These are phyloP conservation scores for Smallanthus sonchifolius DNA, from an alignment of 129 eudicot species.

Conservation along the genomic window DNA sequence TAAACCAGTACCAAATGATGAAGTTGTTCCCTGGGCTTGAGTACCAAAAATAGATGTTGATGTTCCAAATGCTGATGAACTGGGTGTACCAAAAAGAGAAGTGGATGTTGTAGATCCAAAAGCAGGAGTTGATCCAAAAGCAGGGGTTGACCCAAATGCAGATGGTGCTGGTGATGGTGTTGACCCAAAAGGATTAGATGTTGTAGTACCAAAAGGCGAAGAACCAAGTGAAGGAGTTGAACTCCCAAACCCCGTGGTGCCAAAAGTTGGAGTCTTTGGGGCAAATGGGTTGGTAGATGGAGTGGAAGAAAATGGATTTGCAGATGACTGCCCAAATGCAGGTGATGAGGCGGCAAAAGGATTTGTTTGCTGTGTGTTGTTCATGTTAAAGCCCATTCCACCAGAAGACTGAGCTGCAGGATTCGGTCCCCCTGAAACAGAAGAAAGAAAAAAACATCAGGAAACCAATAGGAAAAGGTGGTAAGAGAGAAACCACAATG, in stretches of 20 bases:
- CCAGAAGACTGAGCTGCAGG: slow-evolving; percentile 77
- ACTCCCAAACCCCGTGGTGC: slow-evolving; percentile 58
- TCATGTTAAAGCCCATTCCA: slow-evolving; percentile 51
- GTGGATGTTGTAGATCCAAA: slow-evolving; percentile 54
- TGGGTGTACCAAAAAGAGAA: slow-evolving; percentile 55
- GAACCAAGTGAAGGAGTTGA: slow-evolving; percentile 60
- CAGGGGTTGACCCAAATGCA: slow-evolving; percentile 47
- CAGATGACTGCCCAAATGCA: slow-evolving; percentile 58
- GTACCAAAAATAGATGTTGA: slow-evolving; percentile 62
- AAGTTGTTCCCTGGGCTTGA: slow-evolving; percentile 51
- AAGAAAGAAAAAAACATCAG: slow-evolving; percentile 5
- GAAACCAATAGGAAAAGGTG: not conserved
- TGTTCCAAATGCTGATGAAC: slow-evolving; percentile 59
- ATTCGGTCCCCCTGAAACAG: slow-evolving; percentile 70
- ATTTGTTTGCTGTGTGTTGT: slow-evolving; percentile 40
- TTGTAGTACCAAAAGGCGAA: slow-evolving; percentile 52
- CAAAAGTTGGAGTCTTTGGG: slow-evolving; percentile 50
- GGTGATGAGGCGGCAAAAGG: slow-evolving; percentile 59
- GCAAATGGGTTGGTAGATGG: slow-evolving; percentile 73
- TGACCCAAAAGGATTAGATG: slow-evolving; percentile 66
- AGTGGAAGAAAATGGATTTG: slow-evolving; percentile 69
- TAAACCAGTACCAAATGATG: slow-evolving; percentile 57
- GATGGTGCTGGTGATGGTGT: slow-evolving; percentile 59
- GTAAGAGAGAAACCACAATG: not conserved
- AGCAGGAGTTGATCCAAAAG: slow-evolving; percentile 49